phyloP scores from a whole-genome alignment of 108 stramenopile genomes.

The Nitzschia sp. region DNA sequence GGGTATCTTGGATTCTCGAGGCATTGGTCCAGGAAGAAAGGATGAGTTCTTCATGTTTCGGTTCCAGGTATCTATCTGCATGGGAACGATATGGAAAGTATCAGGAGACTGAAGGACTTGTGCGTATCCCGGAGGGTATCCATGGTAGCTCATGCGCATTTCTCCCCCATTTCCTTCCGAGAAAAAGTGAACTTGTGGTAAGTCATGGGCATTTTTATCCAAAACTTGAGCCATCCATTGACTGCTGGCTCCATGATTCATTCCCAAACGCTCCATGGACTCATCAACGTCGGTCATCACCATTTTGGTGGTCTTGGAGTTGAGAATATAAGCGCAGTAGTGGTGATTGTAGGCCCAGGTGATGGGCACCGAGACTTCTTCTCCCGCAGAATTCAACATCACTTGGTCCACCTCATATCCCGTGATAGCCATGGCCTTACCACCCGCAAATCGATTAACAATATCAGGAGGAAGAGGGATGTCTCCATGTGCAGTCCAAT shows the following conservation, averaged over 20 bases:
- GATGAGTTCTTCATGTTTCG: constrained; percentile 29
- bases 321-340: constrained; percentile 27
- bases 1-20: constrained; percentile 30
- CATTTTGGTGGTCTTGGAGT: not conserved
- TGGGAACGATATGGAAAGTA: constrained; percentile 35
- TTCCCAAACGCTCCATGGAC: not conserved
- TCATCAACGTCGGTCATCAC: not conserved
- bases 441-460: constrained; percentile 31
- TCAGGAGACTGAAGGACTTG: constrained; percentile 36
- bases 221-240: constrained; percentile 3
- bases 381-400: constrained; percentile 7
- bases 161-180: constrained; percentile 52
- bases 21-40: constrained; percentile 25
- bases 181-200: constrained; percentile 25
- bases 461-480: constrained; percentile 37
- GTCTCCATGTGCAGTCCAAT: constrained; percentile 37
- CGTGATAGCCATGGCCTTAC: constrained; percentile 36
- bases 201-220: not conserved
- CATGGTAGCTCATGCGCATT: constrained; percentile 41
- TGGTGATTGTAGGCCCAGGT: constrained; percentile 57
- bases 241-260: not conserved
- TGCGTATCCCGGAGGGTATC: constrained; percentile 46
- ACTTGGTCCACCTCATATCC: constrained; percentile 57
- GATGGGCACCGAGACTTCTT: constrained; percentile 46
- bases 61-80: constrained; percentile 58